Evolutionary conservation across 2,329 filamentous ascomycete genomes (phyloP).

Genomic region (Aaosphaeria arxii): DNA sequence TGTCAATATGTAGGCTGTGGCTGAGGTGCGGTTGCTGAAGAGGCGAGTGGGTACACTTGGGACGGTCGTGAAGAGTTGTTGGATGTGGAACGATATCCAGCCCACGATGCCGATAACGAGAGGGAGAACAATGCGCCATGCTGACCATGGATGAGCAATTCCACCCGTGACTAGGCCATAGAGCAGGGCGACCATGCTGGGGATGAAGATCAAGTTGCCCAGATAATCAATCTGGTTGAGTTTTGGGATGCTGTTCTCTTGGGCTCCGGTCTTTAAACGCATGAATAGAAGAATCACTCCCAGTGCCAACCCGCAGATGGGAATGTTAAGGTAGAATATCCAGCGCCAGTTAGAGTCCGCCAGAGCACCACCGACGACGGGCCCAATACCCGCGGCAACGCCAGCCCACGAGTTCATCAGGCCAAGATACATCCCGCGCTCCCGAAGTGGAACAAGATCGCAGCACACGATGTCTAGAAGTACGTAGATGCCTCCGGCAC

Average conservation of each 20-base stretch:
- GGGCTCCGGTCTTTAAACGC: constrained; percentile 19
- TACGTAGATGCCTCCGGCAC: constrained; percentile 45
- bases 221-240: constrained; percentile 39
- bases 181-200: constrained; percentile 40
- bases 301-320: constrained; percentile 25
- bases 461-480: constrained; percentile 50
- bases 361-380: constrained; percentile 30
- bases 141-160: constrained; percentile 42
- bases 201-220: constrained; percentile 39
- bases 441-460: constrained; percentile 48
- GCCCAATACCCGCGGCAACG: constrained; percentile 24
- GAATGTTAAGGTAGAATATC: constrained; percentile 43
- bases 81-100: constrained; percentile 27
- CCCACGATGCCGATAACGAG: constrained; percentile 45
- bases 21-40: constrained; percentile 44
- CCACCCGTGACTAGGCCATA: constrained; percentile 47
- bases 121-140: constrained; percentile 39
- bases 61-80: constrained; percentile 35
- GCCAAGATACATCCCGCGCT: constrained; percentile 43
- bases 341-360: constrained; percentile 43
- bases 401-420: constrained; percentile 25
- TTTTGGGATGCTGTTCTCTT: constrained; percentile 8
- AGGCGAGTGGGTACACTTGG: constrained; percentile 43
- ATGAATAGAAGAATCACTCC: constrained; percentile 17
- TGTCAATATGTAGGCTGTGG: constrained; percentile 32